A percentile compares a stretch with the other conserved stretches of the same genome.
These are phyloP conservation scores for Neofusicoccum parvum DNA, from an alignment of 2,329 filamentous ascomycete species.

Conservation along the genomic window DNA sequence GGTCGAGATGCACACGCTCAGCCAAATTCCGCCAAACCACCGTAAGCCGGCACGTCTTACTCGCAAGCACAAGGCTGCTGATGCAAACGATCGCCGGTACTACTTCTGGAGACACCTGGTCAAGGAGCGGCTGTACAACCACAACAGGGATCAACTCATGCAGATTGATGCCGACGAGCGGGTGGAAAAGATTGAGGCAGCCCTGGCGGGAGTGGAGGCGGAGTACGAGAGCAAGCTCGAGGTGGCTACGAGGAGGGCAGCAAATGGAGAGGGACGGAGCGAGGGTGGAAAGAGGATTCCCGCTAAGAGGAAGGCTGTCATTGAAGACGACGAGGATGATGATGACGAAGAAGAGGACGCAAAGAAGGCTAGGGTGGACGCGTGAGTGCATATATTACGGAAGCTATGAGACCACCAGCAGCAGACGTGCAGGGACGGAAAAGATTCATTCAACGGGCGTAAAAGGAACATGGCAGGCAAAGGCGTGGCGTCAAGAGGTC, in stretches of 20 bases:
- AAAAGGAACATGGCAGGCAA: not conserved
- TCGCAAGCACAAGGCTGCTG: conserved; percentile 50
- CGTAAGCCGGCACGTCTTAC: conserved; percentile 51
- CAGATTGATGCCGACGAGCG: conserved; percentile 70
- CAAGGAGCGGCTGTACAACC: conserved; percentile 76
- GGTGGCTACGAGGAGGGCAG: conserved; percentile 40
- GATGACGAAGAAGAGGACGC: conserved; percentile 37
- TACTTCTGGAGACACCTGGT: conserved; percentile 72
- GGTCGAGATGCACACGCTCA: conserved; percentile 73
- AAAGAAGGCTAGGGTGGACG: conserved; percentile 13
- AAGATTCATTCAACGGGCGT: not conserved
- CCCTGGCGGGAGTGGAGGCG: conserved; percentile 67
- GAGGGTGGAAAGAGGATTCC: conserved; percentile 27
- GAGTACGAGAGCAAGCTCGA: conserved; percentile 72
- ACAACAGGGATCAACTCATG: conserved; percentile 71
- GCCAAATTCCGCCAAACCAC: conserved; percentile 54
- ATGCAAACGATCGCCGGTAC: conserved; percentile 64
- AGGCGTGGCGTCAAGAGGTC: conserved; percentile 1
- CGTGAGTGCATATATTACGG: not conserved
- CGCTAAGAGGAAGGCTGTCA: conserved; percentile 37
- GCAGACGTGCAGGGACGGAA: not conserved
- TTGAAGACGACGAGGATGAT: conserved; percentile 43
- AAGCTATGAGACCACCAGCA: too few species aligned
- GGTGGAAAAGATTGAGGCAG: conserved; percentile 71
- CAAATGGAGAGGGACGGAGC: conserved; percentile 24